Evolutionary conservation across 176 grass and related monocot species (phyloP).

Genomic region (Ampelocalamus luodianensis): DNA sequence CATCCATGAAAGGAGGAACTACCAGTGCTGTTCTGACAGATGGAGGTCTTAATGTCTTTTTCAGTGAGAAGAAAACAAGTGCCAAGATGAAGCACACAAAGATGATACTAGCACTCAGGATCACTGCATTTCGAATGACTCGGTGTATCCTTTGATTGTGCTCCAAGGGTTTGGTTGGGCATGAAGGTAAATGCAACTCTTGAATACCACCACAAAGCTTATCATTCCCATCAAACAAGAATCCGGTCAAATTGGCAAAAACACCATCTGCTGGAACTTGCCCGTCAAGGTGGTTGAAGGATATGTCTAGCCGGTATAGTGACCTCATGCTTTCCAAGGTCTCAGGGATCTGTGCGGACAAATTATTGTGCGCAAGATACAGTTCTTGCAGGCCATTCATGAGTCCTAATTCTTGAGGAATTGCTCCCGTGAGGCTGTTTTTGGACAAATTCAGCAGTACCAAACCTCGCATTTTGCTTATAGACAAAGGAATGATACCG

Average conservation of each 20-base stretch:
- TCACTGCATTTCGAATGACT: constrained; percentile 25
- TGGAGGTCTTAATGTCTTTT: background rate
- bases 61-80: constrained; percentile 1
- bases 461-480: constrained; percentile 56
- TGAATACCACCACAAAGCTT: constrained; percentile 50
- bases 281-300: constrained; percentile 58
- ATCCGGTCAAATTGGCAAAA: constrained; percentile 50
- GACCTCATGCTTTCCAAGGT: constrained; percentile 34
- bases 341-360: constrained; percentile 53
- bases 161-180: constrained; percentile 10
- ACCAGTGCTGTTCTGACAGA: background rate
- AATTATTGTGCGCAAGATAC: constrained; percentile 57
- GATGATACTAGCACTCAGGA: background rate
- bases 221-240: constrained; percentile 52
- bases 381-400: constrained; percentile 52
- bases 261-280: constrained; percentile 51
- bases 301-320: constrained; percentile 51
- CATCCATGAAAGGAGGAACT: background rate
- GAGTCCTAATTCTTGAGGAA: constrained; percentile 53
- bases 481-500: constrained; percentile 45
- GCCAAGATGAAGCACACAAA: constrained; percentile 10
- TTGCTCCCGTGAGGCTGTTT: constrained; percentile 53
- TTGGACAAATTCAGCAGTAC: constrained; percentile 48
- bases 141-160: background rate
- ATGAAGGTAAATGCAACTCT: constrained; percentile 46